A percentile compares a stretch with the other conserved stretches of the same genome.
Evolutionary conservation across 345 rosid genomes (phyloP).

Genomic region (Isatis tinctoria): DNA sequence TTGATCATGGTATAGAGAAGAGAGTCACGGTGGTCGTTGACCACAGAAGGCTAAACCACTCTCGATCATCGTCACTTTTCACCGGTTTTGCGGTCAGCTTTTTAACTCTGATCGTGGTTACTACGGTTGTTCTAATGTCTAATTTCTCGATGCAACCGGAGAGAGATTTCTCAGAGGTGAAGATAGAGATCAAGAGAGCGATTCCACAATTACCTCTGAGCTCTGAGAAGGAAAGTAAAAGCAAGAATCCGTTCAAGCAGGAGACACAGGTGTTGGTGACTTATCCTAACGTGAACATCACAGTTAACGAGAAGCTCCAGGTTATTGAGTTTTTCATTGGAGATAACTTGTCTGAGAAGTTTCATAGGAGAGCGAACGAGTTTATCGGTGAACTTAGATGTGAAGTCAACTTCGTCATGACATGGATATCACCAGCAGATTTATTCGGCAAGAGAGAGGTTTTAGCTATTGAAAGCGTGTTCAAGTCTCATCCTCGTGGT

Average conservation of each 20-base stretch:
- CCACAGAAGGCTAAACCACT: conserved; percentile 21
- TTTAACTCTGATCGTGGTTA: conserved; percentile 7
- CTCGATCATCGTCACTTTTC: conserved; percentile 20
- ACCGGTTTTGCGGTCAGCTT: conserved; percentile 7
- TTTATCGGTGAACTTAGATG: conserved; percentile 43
- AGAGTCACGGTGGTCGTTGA: not conserved
- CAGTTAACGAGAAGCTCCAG: conserved; percentile 39
- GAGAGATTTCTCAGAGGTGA: conserved; percentile 19
- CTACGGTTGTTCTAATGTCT: conserved; percentile 13
- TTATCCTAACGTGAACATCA: conserved; percentile 35
- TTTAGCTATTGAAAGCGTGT: conserved; percentile 54
- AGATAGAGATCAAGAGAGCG: conserved; percentile 23
- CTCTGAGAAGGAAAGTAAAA: conserved; percentile 24
- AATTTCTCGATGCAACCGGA: conserved; percentile 23
- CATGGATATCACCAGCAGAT: conserved; percentile 59
- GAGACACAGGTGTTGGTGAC: not conserved
- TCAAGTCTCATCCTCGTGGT: conserved; percentile 54
- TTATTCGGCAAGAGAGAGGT: conserved; percentile 50
- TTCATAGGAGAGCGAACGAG: conserved; percentile 41
- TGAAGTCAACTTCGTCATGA: conserved; percentile 58
- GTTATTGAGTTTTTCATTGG: conserved; percentile 41
- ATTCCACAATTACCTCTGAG: conserved; percentile 23
- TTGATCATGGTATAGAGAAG: conserved; percentile 18
- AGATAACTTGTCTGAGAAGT: conserved; percentile 35
- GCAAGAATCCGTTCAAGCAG: not conserved